phyloP scores from a whole-genome alignment of 2,329 filamentous ascomycete genomes.

The Sclerotinia minor region DNA sequence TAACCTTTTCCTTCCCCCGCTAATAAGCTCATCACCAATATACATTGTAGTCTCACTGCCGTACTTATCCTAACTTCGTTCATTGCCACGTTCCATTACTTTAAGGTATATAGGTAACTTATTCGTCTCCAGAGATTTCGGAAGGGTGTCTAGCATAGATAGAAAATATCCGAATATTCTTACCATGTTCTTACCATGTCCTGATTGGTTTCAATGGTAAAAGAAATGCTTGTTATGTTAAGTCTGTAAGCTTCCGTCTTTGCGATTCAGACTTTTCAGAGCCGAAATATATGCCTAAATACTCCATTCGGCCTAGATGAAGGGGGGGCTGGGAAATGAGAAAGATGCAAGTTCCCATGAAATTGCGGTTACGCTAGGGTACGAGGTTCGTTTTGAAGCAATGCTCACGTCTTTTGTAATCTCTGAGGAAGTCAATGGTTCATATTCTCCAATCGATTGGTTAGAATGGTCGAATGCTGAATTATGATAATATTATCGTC shows the following conservation, averaged over 20 bases:
- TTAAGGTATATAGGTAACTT: neutral
- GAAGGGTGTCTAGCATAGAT: neutral
- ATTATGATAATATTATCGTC: neutral
- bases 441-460: neutral
- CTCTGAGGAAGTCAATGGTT: neutral
- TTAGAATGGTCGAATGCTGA: neutral
- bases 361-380: conserved; percentile 4
- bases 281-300: neutral
- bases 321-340: conserved; percentile 9
- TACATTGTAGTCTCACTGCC: no score
- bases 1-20: neutral
- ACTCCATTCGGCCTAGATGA: neutral
- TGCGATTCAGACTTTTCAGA: neutral
- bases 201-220: neutral
- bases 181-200: neutral
- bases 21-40: neutral
- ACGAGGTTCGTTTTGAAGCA: neutral
- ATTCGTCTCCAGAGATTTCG: neutral
- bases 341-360: conserved; percentile 6
- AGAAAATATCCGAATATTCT: neutral
- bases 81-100: neutral
- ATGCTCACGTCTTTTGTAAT: neutral
- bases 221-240: neutral
- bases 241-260: conserved; percentile 8
- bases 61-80: neutral